Evolutionary conservation across 345 rosid genomes (phyloP).

Genomic region (Raphanus sativus): DNA sequence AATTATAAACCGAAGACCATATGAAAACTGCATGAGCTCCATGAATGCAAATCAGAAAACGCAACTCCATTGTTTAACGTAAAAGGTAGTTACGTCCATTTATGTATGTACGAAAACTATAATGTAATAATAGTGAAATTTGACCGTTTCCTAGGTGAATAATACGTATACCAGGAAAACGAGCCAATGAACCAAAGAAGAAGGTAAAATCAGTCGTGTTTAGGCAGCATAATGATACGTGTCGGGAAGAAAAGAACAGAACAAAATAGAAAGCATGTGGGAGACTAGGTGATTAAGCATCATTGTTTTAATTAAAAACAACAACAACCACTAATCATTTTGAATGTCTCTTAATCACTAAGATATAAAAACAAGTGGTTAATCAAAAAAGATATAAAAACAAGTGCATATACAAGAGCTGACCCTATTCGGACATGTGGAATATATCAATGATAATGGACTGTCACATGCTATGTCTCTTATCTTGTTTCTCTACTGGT

Average conservation of each 20-base stretch:
- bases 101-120: not conserved
- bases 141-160: not conserved
- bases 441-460: slow-evolving; percentile 11
- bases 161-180: not conserved
- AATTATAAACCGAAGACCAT: not conserved
- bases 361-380: not conserved
- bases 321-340: slow-evolving; percentile 18
- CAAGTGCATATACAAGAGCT: not conserved
- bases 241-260: not conserved
- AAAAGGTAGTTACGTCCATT: not conserved
- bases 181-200: not conserved
- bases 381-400: too few species aligned
- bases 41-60: slow-evolving; percentile 15
- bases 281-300: slow-evolving; percentile 20
- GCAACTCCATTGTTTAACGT: not conserved
- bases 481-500: not conserved
- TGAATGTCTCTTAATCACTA: not conserved
- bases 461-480: slow-evolving; percentile 25
- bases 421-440: slow-evolving; percentile 14
- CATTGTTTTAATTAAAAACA: not conserved
- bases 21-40: not conserved
- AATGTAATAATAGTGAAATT: not conserved
- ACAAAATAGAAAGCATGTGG: slow-evolving; percentile 21
- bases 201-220: not conserved
- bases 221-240: slow-evolving; percentile 15